Evolutionary conservation across 352 stramenopile genomes (phyloP), one percentile per base, ranked within the genome.

Genomic region (Globisporangium paddicum): DNA sequence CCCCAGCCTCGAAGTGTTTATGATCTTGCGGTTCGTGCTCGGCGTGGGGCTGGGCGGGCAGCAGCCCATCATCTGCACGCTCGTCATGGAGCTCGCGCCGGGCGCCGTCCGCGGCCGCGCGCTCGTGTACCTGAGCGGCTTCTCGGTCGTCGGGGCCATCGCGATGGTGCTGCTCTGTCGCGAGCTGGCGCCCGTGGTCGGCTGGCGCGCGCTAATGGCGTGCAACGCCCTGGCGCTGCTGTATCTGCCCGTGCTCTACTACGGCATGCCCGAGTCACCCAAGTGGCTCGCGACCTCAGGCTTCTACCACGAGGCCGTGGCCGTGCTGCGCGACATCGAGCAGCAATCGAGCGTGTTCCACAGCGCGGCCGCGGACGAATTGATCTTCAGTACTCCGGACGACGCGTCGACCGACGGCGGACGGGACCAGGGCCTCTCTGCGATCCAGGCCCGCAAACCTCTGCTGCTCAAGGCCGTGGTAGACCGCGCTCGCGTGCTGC

Each of bases 81-180:
- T 53, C 16, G 25, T 53, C 26, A 53, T 53, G 46, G 46, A 53
- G 46, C 46, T 53, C 46, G 46, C 46, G n/a, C 46, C 46, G 14
- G 13, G 19, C 8, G 16, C 13, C 16, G 5, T 53, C 30, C 46
- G 46, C 11, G 46, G 46, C 25, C 46, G 46, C 46, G 16, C 28
- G 25, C 25, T 52, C 13, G 45, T 52, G 25, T 52, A 52, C 14
- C 45, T 52, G 23, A 23, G 28, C 11, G 19, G n/a, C 14, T 52
- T 52, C 14, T 52, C 14, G 1, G 13, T 23, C 13, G 21, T 52
- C 9, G 45, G 45, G 11, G 16, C 25, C 13, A 34, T 30, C 4
- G 10, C 37, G n/a, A 34, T 23, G 23, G 25, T 35, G 13, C 6
- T 52, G 16, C 14, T 52, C 16, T 30, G 45, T 37, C 45, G 45